phyloP scores from a whole-genome alignment of 129 eudicot species.

The Smallanthus sonchifolius region DNA sequence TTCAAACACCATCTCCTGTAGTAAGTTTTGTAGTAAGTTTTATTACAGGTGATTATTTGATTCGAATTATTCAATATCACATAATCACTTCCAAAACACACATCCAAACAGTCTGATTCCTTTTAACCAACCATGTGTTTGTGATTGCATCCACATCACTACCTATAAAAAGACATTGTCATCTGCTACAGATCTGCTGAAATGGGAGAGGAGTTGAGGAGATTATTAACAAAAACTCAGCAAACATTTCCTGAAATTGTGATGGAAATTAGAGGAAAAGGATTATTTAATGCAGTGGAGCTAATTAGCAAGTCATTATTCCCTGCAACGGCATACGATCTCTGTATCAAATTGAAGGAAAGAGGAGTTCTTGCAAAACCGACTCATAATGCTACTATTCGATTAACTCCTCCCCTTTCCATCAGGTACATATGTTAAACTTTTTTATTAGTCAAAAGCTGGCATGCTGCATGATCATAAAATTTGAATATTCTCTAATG shows the following conservation, averaged over 20 bases:
- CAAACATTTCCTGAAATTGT: slow-evolving; percentile 62
- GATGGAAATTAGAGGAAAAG: slow-evolving; percentile 89
- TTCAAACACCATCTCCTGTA: neutral
- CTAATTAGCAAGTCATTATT: slow-evolving; percentile 63
- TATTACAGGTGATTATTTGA: neutral
- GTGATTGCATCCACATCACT: neutral
- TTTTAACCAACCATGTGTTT: neutral
- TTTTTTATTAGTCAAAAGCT: neutral
- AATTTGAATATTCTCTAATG: neutral
- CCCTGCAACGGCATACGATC: slow-evolving; percentile 84
- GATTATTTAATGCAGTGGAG: slow-evolving; percentile 90
- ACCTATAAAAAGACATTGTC: neutral
- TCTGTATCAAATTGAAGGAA: slow-evolving; percentile 82
- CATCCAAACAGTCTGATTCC: neutral
- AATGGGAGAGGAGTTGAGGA: slow-evolving; percentile 80
- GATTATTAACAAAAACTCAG: slow-evolving; percentile 49
- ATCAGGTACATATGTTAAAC: slow-evolving; percentile 49
- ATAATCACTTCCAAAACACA: neutral
- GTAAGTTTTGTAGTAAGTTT: neutral
- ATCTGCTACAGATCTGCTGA: slow-evolving; percentile 54
- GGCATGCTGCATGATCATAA: neutral
- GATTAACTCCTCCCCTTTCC: slow-evolving; percentile 94
- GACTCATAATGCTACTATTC: slow-evolving; percentile 78
- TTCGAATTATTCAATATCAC: neutral
- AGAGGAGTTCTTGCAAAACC: slow-evolving; percentile 97